Evolutionary conservation across 192 early-diverging fungal species (phyloP).

Genomic region (Rhizophagus sp.): DNA sequence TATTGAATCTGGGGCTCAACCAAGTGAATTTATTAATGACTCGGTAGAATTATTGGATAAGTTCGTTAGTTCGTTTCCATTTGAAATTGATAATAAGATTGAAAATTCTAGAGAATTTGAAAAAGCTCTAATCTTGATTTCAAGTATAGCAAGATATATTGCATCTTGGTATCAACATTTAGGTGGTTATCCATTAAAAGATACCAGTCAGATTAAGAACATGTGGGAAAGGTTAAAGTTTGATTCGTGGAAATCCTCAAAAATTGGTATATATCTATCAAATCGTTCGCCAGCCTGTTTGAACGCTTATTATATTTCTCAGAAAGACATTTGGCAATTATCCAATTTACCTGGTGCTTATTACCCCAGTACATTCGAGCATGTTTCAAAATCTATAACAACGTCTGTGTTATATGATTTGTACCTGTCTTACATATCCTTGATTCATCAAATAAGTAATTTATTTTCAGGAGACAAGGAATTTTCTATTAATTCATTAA

Average conservation of each 20-base stretch:
- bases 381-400: neutral
- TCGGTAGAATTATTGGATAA: conserved; percentile 13
- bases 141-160: conserved; percentile 19
- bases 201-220: conserved; percentile 8
- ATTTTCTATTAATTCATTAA: neutral
- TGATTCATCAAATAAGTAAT: neutral
- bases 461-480: neutral
- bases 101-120: conserved; percentile 8
- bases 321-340: conserved; percentile 18
- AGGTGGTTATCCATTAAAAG: conserved; percentile 7
- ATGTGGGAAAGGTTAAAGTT: conserved; percentile 21
- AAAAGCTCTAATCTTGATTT: conserved; percentile 18
- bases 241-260: neutral
- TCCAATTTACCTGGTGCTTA: conserved; percentile 27
- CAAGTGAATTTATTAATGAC: conserved; percentile 26
- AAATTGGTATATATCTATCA: neutral
- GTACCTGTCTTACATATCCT: neutral
- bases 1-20: conserved; percentile 6
- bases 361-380: neutral
- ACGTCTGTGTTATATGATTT: conserved; percentile 13
- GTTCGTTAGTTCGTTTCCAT: neutral
- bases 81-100: neutral
- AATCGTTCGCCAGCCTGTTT: neutral
- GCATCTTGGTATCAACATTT: conserved; percentile 27
- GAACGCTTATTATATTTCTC: neutral